These are phyloP conservation scores for Mycena epipterygia DNA, from an alignment of 768 basidiomycete genomes.

Conservation along the genomic window DNA sequence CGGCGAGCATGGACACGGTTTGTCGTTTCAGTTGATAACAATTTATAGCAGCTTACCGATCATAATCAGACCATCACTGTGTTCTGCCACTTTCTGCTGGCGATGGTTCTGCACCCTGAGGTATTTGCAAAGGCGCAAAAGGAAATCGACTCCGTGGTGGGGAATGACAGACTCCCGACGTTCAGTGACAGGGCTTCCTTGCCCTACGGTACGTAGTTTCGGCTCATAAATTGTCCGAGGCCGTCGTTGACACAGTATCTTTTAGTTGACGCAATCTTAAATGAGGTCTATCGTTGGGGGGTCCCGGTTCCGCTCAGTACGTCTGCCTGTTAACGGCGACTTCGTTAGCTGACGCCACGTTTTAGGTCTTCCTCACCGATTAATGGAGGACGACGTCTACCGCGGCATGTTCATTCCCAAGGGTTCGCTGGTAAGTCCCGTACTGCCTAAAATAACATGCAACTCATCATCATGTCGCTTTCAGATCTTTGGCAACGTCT, in stretches of 20 bases:
- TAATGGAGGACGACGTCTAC: conserved; percentile 78
- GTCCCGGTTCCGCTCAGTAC: conserved; percentile 70
- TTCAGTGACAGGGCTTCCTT: conserved; percentile 68
- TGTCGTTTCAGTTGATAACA: conserved; percentile 15
- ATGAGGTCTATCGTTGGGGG: conserved; percentile 70
- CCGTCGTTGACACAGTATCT: neutral
- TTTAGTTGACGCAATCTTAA: conserved; percentile 65
- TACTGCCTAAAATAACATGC: neutral
- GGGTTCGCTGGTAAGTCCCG: conserved; percentile 65
- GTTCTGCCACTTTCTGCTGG: conserved; percentile 73
- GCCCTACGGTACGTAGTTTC: conserved; percentile 61
- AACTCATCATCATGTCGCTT: neutral
- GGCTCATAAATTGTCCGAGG: neutral
- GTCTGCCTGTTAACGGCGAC: conserved; percentile 33
- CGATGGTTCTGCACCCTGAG: conserved; percentile 74
- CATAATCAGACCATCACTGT: conserved; percentile 65
- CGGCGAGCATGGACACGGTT: conserved; percentile 76
- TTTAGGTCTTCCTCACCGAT: conserved; percentile 72
- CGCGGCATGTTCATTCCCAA: conserved; percentile 70
- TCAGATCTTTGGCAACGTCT: conserved; percentile 72
- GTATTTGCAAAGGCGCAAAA: conserved; percentile 69
- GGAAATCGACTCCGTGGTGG: conserved; percentile 75
- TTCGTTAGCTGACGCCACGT: neutral
- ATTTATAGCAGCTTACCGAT: neutral
- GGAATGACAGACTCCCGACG: conserved; percentile 68